Evolutionary conservation across 2,329 filamentous ascomycete genomes (phyloP).

Genomic region (Fusarium acutatum): DNA sequence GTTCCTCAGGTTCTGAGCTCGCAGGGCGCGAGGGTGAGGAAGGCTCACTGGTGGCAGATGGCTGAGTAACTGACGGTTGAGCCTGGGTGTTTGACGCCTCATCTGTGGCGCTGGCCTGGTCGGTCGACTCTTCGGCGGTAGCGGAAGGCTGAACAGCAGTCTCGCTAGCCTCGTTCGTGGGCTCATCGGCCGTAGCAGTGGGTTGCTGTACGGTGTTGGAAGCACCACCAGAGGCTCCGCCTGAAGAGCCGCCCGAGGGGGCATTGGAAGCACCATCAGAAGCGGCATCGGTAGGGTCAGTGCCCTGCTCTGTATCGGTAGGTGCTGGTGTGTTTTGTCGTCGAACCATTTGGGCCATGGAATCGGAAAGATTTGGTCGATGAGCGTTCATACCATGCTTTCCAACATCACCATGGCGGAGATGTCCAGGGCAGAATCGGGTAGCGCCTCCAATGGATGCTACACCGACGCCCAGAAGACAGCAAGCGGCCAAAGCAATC

Average conservation of each 20-base stretch:
- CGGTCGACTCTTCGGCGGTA: conserved; percentile 8
- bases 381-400: conserved; percentile 37
- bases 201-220: conserved; percentile 10
- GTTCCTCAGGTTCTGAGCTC: conserved; percentile 32
- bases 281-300: conserved; percentile 1
- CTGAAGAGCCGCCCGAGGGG: conserved; percentile 2
- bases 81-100: conserved; percentile 8
- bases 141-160: conserved; percentile 14
- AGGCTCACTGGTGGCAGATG: conserved; percentile 36
- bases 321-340: conserved; percentile 56
- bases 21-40: conserved; percentile 28
- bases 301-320: conserved; percentile 10
- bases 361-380: conserved; percentile 37
- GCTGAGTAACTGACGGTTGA: conserved; percentile 21
- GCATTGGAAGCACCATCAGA: not conserved
- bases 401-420: conserved; percentile 33
- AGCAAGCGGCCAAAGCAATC: conserved; percentile 38
- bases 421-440: conserved; percentile 39
- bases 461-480: conserved; percentile 36
- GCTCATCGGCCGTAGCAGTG: conserved; percentile 20
- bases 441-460: conserved; percentile 37
- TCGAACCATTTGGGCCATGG: conserved; percentile 71
- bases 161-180: conserved; percentile 15
- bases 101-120: conserved; percentile 17
- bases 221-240: conserved; percentile 16